These are phyloP conservation scores for Rosa chinensis DNA, from an alignment of 306 rosid genomes.

Conservation along the genomic window DNA sequence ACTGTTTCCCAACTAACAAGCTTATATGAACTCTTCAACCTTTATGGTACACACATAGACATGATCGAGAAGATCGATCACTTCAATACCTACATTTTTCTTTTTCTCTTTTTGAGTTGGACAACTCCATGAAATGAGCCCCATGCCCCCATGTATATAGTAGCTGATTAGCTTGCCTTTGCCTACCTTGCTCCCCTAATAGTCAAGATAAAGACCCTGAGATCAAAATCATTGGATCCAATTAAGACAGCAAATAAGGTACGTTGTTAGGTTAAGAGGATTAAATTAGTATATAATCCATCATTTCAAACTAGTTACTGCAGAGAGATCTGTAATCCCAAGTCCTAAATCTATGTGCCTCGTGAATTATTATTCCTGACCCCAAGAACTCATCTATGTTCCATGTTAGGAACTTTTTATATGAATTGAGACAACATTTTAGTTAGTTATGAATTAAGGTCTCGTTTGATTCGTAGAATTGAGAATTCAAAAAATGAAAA, in stretches of 20 bases:
- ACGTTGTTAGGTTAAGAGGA: constrained; percentile 40
- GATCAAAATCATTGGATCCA: constrained; percentile 64
- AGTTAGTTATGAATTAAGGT: background rate
- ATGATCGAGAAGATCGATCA: constrained; percentile 22
- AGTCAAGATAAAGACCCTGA: constrained; percentile 25
- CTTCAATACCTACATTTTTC: constrained; percentile 20
- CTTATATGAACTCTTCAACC: constrained; percentile 29
- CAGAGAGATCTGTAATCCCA: constrained; percentile 20
- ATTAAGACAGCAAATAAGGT: constrained; percentile 41
- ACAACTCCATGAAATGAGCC: constrained; percentile 33
- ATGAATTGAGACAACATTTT: background rate
- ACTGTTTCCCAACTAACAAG: constrained; percentile 47
- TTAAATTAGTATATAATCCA: background rate
- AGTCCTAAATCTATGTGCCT: constrained; percentile 33
- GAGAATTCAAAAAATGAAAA: too few species aligned
- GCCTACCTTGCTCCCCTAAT: constrained; percentile 20
- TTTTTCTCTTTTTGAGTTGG: constrained; percentile 6
- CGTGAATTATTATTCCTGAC: constrained; percentile 15
- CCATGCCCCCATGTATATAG: constrained; percentile 31
- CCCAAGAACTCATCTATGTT: constrained; percentile 28
- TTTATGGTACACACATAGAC: constrained; percentile 35
- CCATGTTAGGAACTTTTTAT: background rate
- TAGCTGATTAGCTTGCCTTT: constrained; percentile 14
- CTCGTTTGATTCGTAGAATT: too few species aligned
- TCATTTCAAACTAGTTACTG: constrained; percentile 30